Conservation (phyloP, 2,329 filamentous ascomycete species). For the Pseudocercospora pini-densiflorae region DNA sequence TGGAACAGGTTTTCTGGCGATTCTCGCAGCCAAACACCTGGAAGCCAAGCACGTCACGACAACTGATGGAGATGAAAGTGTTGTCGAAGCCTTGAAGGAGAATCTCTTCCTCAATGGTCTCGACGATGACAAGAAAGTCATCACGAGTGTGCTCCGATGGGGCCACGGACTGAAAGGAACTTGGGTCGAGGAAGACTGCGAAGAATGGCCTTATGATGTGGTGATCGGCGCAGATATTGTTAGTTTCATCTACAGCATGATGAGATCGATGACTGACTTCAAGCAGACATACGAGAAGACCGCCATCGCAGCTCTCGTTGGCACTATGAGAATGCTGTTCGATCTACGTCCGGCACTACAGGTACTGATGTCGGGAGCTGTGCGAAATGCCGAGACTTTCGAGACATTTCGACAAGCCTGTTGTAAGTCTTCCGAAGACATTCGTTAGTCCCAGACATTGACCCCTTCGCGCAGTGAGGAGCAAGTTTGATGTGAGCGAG, state of each 20-base stretch:
- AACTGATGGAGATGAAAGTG: slow-evolving; percentile 75
- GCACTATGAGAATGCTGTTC: slow-evolving; percentile 67
- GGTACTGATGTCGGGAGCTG: slow-evolving; percentile 71
- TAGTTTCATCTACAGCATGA: slow-evolving; percentile 34
- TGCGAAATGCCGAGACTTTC: slow-evolving; percentile 73
- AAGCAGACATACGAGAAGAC: slow-evolving; percentile 70
- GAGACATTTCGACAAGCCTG: slow-evolving; percentile 66
- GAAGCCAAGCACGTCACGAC: slow-evolving; percentile 64
- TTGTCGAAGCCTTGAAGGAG: slow-evolving; percentile 68
- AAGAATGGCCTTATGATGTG: slow-evolving; percentile 58
- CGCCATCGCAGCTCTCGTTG: slow-evolving; percentile 66
- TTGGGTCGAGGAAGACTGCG: slow-evolving; percentile 59
- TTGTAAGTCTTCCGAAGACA: slow-evolving; percentile 42
- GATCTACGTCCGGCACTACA: slow-evolving; percentile 59
- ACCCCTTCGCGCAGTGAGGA: slow-evolving; percentile 32
- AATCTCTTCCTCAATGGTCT: slow-evolving; percentile 72
- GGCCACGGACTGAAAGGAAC: slow-evolving; percentile 63
- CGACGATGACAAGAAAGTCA: slow-evolving; percentile 53
- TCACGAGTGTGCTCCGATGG: slow-evolving; percentile 64
- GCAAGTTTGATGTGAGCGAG: slow-evolving; percentile 38
- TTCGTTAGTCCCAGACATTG: background rate
- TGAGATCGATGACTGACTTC: slow-evolving; percentile 17
- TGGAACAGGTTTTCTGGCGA: slow-evolving; percentile 73
- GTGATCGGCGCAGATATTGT: slow-evolving; percentile 76
- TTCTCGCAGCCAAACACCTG: slow-evolving; percentile 73